Evolutionary conservation across 768 basidiomycete species (phyloP).

Genomic region (Boletus insuetus): DNA sequence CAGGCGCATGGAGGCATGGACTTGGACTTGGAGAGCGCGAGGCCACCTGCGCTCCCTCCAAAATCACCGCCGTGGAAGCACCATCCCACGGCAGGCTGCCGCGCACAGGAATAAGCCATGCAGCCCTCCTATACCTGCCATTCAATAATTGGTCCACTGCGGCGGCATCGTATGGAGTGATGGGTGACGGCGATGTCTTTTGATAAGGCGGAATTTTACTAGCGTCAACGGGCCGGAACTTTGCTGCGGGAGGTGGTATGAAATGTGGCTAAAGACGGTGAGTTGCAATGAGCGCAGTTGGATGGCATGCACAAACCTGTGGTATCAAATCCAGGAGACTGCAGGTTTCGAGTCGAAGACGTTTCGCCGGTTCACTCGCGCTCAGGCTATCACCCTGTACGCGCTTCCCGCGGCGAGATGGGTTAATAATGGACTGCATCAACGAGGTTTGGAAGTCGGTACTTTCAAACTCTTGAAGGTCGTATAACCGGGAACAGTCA

Average conservation of each 20-base stretch:
- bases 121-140: constrained; percentile 38
- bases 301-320: constrained; percentile 37
- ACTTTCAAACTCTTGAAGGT: constrained; percentile 44
- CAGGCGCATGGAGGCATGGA: constrained; percentile 29
- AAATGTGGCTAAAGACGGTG: constrained; percentile 25
- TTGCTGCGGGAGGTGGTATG: constrained; percentile 15
- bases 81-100: constrained; percentile 49
- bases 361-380: constrained; percentile 27
- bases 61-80: constrained; percentile 42
- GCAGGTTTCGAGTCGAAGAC: constrained; percentile 33
- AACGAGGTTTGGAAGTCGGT: constrained; percentile 29
- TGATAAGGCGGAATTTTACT: constrained; percentile 31
- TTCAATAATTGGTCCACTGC: constrained; percentile 28
- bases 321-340: constrained; percentile 41
- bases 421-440: not conserved
- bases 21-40: constrained; percentile 17
- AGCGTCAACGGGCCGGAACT: constrained; percentile 16
- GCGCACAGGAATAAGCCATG: constrained; percentile 60
- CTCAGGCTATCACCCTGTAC: not conserved
- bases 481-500: constrained; percentile 36
- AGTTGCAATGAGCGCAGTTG: constrained; percentile 2
- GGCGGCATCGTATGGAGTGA: constrained; percentile 36
- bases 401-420: constrained; percentile 9
- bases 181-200: constrained; percentile 35
- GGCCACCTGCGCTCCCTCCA: constrained; percentile 26